Percentiles rank a stretch among this genome's conserved stretches.
Conservation (phyloP, 176 grass and related monocot genomes). For the Ananas comosus region DNA sequence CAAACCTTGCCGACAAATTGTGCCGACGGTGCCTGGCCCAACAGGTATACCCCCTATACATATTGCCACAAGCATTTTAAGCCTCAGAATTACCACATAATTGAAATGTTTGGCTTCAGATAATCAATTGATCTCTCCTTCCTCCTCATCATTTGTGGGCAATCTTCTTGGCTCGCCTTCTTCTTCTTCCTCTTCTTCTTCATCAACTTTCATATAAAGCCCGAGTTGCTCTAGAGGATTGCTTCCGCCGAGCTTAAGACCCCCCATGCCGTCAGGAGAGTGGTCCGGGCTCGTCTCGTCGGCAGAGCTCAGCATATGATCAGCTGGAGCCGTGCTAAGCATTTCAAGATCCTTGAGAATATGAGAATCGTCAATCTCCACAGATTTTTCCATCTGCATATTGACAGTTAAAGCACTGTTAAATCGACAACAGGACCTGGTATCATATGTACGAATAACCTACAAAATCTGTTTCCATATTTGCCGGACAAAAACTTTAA, state of each 20-base stretch:
- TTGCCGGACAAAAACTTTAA: too few species aligned
- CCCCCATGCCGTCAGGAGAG: constrained; percentile 55
- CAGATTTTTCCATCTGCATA: constrained; percentile 80
- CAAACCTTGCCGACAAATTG: too few species aligned
- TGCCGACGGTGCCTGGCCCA: too few species aligned
- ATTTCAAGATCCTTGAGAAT: constrained; percentile 81
- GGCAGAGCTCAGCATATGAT: constrained; percentile 58
- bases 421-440: constrained; percentile 1
- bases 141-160: constrained; percentile 41
- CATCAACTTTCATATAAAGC: constrained; percentile 79
- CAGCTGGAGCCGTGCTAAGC: constrained; percentile 49
- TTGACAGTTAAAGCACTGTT: background rate
- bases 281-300: constrained; percentile 63
- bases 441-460: background rate
- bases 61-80: too few species aligned
- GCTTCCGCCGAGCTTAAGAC: constrained; percentile 42
- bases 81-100: background rate
- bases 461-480: too few species aligned
- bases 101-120: constrained; percentile 10
- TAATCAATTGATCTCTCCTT: constrained; percentile 58
- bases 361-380: constrained; percentile 66
- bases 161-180: constrained; percentile 24
- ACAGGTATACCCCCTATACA: too few species aligned
- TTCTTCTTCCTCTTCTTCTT: constrained; percentile 89
- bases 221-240: constrained; percentile 85